Evolutionary conservation across 768 basidiomycete species (phyloP), one percentile per base, ranked within the genome.

Genomic region (Lepiota brunneoincarnata): DNA sequence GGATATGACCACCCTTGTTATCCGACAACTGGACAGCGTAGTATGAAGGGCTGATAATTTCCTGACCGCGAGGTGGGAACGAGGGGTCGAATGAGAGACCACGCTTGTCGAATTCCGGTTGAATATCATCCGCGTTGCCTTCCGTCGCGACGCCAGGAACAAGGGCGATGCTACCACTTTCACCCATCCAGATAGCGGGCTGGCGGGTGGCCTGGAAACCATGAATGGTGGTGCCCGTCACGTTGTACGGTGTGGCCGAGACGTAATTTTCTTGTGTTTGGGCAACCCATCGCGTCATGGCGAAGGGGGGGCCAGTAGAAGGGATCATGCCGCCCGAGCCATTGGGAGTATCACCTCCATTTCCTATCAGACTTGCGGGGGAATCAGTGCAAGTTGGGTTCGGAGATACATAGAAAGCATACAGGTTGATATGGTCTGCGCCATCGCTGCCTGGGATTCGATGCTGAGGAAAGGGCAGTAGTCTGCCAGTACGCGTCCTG

Each of bases 161-260:
- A 21, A 90, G 72, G 4, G 79, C 73, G 2, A 84, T 79, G 43
- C 80, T 79, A 0, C 79, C 88, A 57, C 82, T 87, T 60, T 89
- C 88, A 2, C 86, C 90, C 89, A 93, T 92, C 90, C 89, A 92
- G 35, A 93, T 91, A 0, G 91, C 91, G 10, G 90, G 89, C 59
- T 91, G 91, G 50, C 89, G 83, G 3, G 90, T 91, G 4, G 80
- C 89, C 43, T 87, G 81, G 61, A 92, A 91, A 1, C 91, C 90
- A 59, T 89, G 84, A 2, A 91, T 80, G 11, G 57, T 61, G 18
- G 35, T 51, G 17, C 46, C 49, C 44, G 49, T 54, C 37, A 57
- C 56, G 64, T 89, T 88, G 62, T 86, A 89, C 3, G 87, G 85
- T 1, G 82, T 82, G 9, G 83, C 76, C 4, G 86, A 89, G 43